Base-by-base conservation (phyloP, 495 filamentous ascomycete species). In the Bombardia bombarda region DNA sequence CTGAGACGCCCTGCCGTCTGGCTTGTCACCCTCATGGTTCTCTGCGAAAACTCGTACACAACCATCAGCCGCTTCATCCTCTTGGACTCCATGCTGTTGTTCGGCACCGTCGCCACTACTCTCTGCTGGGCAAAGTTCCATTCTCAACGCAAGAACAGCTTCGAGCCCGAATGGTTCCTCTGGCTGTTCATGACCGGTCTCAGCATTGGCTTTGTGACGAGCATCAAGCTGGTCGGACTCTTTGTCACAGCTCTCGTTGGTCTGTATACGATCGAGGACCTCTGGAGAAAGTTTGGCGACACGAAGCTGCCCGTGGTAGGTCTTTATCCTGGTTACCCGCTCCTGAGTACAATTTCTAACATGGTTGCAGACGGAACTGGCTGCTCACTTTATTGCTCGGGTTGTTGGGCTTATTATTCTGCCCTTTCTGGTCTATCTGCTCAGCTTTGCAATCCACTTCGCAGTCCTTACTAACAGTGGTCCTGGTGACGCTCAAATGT, bases 231-330 rank as follows among this genome's bases (percentile, higher is more conserved):
- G 75, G 92, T 98, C 48, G 92, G 92, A 2, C 72, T 95, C 44
- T 98, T 97, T 60, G 84, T 84, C 58, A 98, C 93, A 25, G 88
- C 90, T 16, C 72, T 98, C 30, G 89, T 98, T 50, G 92, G 92
- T 31, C 69, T 97, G 5, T 97, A 98, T 67, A 98, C 92, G 0
- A 76, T 89, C 55, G 93, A 98, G 62, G 93, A 97, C 59, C 70
- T 98, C 19, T 98, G 92, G 92, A 90, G 86, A 60, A 98, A 97
- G 65, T 98, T 97, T 62, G 92, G 92, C 42, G 86, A 98, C 57
- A 60, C 82, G 35, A 90, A 84, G 65, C 94, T 97, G 83, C 83
- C 87, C 4, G 79, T 84, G 66, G 82, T 84, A 60, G 53, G 71
- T 62, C 32, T 24, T 3, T 7, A 2, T 21, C 20, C 20, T n/a